Conservation (phyloP, 2,329 filamentous ascomycete genomes). For the Calycina herbarum region DNA sequence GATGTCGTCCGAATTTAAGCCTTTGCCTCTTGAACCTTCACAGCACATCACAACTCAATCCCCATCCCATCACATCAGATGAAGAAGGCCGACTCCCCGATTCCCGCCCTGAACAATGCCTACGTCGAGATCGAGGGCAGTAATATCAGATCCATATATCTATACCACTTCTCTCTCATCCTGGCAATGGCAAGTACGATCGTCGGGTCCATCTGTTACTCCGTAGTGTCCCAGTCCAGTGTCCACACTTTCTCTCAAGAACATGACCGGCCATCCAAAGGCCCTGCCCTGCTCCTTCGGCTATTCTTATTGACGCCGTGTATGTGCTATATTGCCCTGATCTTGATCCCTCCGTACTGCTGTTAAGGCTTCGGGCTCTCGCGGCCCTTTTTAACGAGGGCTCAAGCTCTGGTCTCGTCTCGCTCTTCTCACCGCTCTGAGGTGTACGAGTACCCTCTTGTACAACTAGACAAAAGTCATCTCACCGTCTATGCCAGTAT, state of each 20-base stretch:
- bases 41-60: neutral
- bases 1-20: slow-evolving; percentile 1
- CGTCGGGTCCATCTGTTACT: too few relatives aligned
- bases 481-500: neutral
- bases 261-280: too few relatives aligned
- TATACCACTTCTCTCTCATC: too few relatives aligned
- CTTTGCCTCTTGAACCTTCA: neutral
- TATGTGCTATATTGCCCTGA: neutral
- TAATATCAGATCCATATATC: too few relatives aligned
- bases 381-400: neutral
- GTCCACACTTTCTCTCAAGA: too few relatives aligned
- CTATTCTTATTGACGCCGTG: neutral
- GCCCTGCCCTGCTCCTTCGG: too few relatives aligned
- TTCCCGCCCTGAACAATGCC: neutral
- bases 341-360: neutral
- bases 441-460: neutral
- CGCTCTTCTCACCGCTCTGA: neutral
- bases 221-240: too few relatives aligned
- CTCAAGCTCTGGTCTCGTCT: neutral
- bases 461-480: neutral
- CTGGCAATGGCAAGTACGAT: too few relatives aligned
- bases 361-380: neutral
- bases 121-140: neutral
- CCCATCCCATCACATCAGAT: neutral
- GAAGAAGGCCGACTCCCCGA: neutral